These are phyloP conservation scores for Citrullus amarus DNA, from an alignment of 306 rosid species.

Conservation along the genomic window DNA sequence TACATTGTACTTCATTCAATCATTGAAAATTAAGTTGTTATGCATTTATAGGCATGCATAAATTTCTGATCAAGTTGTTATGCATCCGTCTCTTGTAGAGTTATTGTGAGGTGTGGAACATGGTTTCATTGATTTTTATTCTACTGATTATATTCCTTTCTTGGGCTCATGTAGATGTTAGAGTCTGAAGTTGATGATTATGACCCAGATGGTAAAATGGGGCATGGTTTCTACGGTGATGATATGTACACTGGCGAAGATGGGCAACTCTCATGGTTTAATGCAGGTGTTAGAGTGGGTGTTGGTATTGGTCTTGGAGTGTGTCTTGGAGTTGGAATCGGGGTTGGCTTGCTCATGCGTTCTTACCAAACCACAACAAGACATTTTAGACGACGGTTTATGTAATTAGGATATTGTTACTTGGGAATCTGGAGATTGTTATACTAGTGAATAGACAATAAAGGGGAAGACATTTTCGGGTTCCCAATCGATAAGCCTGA, in stretches of 20 bases:
- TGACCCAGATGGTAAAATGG: slow-evolving; percentile 46
- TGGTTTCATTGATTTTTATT: not conserved
- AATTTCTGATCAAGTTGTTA: not conserved
- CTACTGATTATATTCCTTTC: slow-evolving; percentile 10
- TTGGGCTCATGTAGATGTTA: slow-evolving; percentile 38
- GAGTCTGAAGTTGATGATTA: slow-evolving; percentile 51
- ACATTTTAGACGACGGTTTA: slow-evolving; percentile 57
- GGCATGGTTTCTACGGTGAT: slow-evolving; percentile 41
- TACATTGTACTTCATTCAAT: not conserved
- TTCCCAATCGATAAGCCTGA: not conserved
- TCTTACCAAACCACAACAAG: slow-evolving; percentile 87
- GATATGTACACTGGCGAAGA: slow-evolving; percentile 71
- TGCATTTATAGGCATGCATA: not conserved
- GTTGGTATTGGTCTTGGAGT: slow-evolving; percentile 92
- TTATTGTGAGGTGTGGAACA: not conserved
- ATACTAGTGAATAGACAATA: slow-evolving; percentile 10
- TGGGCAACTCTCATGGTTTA: slow-evolving; percentile 83
- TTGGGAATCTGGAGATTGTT: slow-evolving; percentile 7
- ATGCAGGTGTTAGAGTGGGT: slow-evolving; percentile 93
- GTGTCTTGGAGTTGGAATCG: slow-evolving; percentile 81
- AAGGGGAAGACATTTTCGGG: not conserved
- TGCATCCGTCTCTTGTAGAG: not conserved
- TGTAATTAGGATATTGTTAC: slow-evolving; percentile 19
- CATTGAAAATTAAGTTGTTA: not conserved
- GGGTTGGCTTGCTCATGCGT: slow-evolving; percentile 88